A percentile compares a stretch with the other conserved stretches of the same genome.
Evolutionary conservation across 1,139 yeast genomes (phyloP).

Genomic region (Geotrichum bryndzae): DNA sequence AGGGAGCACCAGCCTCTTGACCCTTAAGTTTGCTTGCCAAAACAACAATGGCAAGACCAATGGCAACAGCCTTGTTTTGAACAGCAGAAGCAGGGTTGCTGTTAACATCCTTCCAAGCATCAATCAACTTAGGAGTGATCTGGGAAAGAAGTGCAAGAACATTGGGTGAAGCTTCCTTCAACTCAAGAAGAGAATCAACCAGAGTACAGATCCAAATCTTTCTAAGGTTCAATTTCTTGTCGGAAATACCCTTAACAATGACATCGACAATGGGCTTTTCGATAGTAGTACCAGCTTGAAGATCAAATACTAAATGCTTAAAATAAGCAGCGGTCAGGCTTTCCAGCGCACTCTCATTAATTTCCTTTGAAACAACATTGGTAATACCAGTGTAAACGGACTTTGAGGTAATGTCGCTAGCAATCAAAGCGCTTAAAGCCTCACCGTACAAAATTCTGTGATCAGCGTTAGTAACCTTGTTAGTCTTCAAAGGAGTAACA

Average conservation of each 20-base stretch:
- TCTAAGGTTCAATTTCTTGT: conserved; percentile 56
- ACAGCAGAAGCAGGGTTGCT: conserved; percentile 28
- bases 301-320: conserved; percentile 37
- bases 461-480: conserved; percentile 55
- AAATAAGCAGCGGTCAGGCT: conserved; percentile 49
- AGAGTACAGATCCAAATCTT: conserved; percentile 62
- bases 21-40: conserved; percentile 23
- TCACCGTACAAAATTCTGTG: conserved; percentile 49
- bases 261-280: conserved; percentile 31
- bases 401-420: conserved; percentile 30
- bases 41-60: conserved; percentile 32
- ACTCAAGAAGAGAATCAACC: conserved; percentile 34
- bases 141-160: conserved; percentile 27
- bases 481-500: conserved; percentile 43
- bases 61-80: conserved; percentile 31
- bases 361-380: conserved; percentile 60
- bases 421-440: conserved; percentile 34
- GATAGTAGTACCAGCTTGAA: conserved; percentile 16
- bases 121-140: conserved; percentile 37
- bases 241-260: conserved; percentile 54
- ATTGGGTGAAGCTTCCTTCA: conserved; percentile 19
- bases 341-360: conserved; percentile 59
- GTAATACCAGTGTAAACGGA: conserved; percentile 43
- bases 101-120: conserved; percentile 38
- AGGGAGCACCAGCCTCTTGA: conserved; percentile 16